Conservation (phyloP, 305 asterid genomes). For the Plantago coronopus region DNA sequence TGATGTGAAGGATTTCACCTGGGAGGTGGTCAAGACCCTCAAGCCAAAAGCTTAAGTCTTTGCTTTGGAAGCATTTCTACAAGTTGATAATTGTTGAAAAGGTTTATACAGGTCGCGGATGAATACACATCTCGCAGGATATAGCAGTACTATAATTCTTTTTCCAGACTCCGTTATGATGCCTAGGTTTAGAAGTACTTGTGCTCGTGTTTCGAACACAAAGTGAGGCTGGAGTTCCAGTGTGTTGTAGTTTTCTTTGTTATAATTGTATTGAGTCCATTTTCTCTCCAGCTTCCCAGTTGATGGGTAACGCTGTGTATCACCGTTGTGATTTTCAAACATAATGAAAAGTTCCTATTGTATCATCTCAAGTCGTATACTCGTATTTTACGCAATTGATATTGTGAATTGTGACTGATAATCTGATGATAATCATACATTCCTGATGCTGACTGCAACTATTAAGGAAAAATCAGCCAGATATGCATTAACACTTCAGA, state of each 20-base stretch:
- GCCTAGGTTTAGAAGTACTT: constrained; percentile 18
- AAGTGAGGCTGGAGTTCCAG: constrained; percentile 22
- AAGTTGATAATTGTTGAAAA: constrained; percentile 1
- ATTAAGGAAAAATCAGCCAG: no score
- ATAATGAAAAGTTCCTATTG: not conserved
- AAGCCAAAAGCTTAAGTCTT: constrained; percentile 72
- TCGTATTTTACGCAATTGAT: no score
- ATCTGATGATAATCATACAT: no score
- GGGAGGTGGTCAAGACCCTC: constrained; percentile 84
- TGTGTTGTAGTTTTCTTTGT: constrained; percentile 16
- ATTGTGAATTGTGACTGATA: no score
- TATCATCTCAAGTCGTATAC: no score
- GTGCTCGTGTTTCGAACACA: constrained; percentile 17
- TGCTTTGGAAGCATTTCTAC: constrained; percentile 13
- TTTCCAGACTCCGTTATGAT: constrained; percentile 25
- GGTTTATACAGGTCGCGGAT: constrained; percentile 24
- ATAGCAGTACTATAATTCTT: constrained; percentile 24
- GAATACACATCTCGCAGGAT: constrained; percentile 39
- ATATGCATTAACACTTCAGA: no score
- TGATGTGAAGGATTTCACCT: constrained; percentile 74
- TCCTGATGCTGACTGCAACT: no score
- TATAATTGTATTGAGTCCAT: constrained; percentile 11
- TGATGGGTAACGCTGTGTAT: constrained; percentile 13
- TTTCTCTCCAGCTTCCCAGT: constrained; percentile 13
- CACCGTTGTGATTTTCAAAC: not conserved